A percentile compares a stretch with the other conserved stretches of the same genome.
Conservation (phyloP, 768 basidiomycete species). For the Mrakia hoshinonis region DNA sequence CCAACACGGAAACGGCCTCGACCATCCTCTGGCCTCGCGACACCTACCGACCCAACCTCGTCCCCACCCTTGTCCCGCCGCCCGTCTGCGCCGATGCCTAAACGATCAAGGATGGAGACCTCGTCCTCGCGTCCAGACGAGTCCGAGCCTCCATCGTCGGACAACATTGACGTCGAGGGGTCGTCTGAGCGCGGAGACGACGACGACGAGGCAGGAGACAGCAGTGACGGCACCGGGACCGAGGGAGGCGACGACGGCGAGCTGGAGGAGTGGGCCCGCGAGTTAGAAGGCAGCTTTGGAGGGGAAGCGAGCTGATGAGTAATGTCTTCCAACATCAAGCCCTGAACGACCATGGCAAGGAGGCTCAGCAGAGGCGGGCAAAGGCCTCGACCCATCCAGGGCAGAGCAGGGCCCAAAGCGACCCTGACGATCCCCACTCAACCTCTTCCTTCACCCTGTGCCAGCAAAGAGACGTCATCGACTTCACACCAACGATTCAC, state of each 20-base stretch:
- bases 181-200: too few species aligned
- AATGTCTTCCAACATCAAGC: too few species aligned
- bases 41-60: background rate
- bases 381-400: too few species aligned
- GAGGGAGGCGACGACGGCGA: slow-evolving; percentile 36
- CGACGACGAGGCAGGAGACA: slow-evolving; percentile 35
- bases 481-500: too few species aligned
- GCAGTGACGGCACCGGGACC: slow-evolving; percentile 37
- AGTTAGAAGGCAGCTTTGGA: slow-evolving; percentile 17
- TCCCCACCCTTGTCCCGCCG: too few species aligned
- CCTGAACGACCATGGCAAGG: too few species aligned
- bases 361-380: too few species aligned
- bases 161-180: slow-evolving; percentile 32
- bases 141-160: background rate
- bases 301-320: background rate
- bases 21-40: background rate
- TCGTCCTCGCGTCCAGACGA: background rate
- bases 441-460: too few species aligned
- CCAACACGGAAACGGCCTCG: background rate
- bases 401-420: too few species aligned
- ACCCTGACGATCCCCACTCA: too few species aligned
- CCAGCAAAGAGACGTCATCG: too few species aligned
- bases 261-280: slow-evolving; percentile 18
- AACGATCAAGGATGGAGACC: background rate
- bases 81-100: background rate